Evolutionary conservation across 495 filamentous ascomycete species (phyloP), one percentile per base, ranked within the genome.

Genomic region (Chaetomium fimeti): DNA sequence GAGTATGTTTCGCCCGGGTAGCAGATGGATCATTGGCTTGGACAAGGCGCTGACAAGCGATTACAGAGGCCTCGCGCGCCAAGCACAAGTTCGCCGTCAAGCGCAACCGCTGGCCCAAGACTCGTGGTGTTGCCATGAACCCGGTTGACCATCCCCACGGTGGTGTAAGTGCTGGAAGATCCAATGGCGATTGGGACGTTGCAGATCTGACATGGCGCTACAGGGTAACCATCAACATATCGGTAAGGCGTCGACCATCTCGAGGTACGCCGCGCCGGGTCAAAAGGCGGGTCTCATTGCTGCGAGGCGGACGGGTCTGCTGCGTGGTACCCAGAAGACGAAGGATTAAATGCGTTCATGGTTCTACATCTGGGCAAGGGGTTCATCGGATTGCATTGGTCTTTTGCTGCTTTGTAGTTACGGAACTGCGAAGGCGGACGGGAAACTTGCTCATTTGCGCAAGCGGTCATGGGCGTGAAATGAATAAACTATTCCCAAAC

Each of bases 41-140:
- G 36, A 32, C 8, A 25, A 15, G 25, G 22, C 66, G 57, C 70
- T 76, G 62, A 73, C 63, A 40, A 28, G 66, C 47, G 25, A 24
- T 68, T 49, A 79, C 82, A 88, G 86, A 98, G 91, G 93, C 93
- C 70, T 97, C 93, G 68, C 91, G 93, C 75, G 93, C 93, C 75
- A 97, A 94, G 90, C 91, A 96, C 79, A 98, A 98, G 90, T 98
- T 96, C 85, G 91, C 91, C 69, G 94, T 96, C 83, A 99, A 99
- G 91, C 90, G 95, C 77, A 98, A 98, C 91, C 91, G 86, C 74
- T 98, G 95, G 94, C 94, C 95, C 79, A 98, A 95, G 90, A 99
- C 94, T 87, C 93, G 94, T 92, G 94, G 94, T 95, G 94, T 99
- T 86, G 94, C 94, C 80, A 99, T 99, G 94, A 99, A 99, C 84